phyloP scores from a whole-genome alignment of 148 eudicot genomes.

The Silene conica region DNA sequence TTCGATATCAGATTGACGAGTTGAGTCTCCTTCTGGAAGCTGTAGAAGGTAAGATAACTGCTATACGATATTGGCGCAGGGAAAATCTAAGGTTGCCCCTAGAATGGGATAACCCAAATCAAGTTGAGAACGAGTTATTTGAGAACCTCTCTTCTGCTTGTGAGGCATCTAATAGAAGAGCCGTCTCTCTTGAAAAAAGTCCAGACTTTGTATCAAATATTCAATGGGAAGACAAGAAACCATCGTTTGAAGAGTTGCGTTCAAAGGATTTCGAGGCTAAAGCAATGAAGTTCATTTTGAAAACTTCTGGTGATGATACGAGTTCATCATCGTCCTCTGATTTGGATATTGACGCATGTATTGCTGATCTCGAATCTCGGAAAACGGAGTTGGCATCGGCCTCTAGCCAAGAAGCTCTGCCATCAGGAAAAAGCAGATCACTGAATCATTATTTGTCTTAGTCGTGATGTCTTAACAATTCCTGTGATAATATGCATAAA shows the following conservation, averaged over 20 bases:
- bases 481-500: too few relatives aligned
- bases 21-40: slow-evolving; percentile 56
- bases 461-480: too few relatives aligned
- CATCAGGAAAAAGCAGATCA: background rate
- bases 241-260: slow-evolving; percentile 14
- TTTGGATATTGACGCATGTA: slow-evolving; percentile 25
- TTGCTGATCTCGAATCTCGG: slow-evolving; percentile 11
- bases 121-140: background rate
- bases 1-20: slow-evolving; percentile 44
- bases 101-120: slow-evolving; percentile 6
- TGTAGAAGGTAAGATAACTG: slow-evolving; percentile 49
- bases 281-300: background rate
- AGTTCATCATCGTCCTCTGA: slow-evolving; percentile 26
- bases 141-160: slow-evolving; percentile 18
- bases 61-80: slow-evolving; percentile 42
- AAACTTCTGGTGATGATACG: slow-evolving; percentile 16
- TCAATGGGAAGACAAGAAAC: slow-evolving; percentile 11
- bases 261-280: slow-evolving; percentile 10
- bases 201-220: slow-evolving; percentile 18
- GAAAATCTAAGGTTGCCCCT: slow-evolving; percentile 35
- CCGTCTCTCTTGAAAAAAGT: background rate
- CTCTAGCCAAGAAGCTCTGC: background rate
- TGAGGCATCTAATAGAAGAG: slow-evolving; percentile 9
- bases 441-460: background rate
- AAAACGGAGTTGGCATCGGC: background rate